Evolutionary conservation across 306 rosid species (phyloP).

Genomic region (Benincasa hispida): DNA sequence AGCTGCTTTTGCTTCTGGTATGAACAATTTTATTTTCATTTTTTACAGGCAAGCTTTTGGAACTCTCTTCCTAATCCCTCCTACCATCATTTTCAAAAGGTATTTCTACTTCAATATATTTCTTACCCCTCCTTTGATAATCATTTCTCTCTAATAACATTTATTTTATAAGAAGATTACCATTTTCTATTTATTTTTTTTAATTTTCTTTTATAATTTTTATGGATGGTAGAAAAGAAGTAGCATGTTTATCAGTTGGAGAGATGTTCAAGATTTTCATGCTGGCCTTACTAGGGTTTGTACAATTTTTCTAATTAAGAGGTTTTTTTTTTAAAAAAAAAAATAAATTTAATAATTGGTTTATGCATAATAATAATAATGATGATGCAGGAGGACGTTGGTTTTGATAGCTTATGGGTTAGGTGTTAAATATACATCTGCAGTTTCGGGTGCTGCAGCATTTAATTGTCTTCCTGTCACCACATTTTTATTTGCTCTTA

Average conservation of each 20-base stretch:
- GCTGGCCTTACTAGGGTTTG: conserved; percentile 57
- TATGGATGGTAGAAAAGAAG: not conserved
- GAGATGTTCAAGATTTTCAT: conserved; percentile 62
- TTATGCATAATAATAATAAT: too few relatives aligned
- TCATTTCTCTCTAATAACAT: too few relatives aligned
- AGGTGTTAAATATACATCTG: conserved; percentile 52
- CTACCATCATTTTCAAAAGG: not conserved
- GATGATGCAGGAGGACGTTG: conserved; percentile 36
- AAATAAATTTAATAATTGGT: too few relatives aligned
- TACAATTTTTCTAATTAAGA: not conserved
- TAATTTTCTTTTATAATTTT: not conserved
- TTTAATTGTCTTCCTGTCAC: conserved; percentile 66
- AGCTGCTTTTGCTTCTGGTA: conserved; percentile 12
- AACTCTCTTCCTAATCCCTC: not conserved
- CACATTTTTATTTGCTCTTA: conserved; percentile 62
- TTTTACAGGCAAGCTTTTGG: conserved; percentile 8
- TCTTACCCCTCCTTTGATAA: not conserved
- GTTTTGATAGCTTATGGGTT: conserved; percentile 51
- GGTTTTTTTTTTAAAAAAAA: not conserved
- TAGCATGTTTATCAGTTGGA: conserved; percentile 17
- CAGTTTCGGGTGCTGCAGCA: conserved; percentile 67
- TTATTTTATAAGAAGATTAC: too few relatives aligned
- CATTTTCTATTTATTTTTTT: not conserved
- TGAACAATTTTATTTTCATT: conserved; percentile 1
- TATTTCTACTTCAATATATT: not conserved